Percentiles rank a stretch among this genome's conserved stretches.
Conservation (phyloP, 2,329 filamentous ascomycete genomes). For the Ophiostoma ulmi region DNA sequence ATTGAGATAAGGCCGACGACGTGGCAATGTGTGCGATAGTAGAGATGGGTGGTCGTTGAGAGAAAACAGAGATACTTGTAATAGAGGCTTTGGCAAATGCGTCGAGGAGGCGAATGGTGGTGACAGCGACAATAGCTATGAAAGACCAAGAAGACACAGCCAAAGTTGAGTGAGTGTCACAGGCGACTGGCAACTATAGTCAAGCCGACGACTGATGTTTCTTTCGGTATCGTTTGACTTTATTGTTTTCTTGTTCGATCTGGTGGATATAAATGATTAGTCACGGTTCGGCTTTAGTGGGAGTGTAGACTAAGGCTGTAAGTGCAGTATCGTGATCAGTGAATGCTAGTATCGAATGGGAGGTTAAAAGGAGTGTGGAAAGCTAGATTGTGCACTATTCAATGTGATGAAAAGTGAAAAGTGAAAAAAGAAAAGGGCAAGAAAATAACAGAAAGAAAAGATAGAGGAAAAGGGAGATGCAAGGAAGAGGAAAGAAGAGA, state of each 20-base stretch:
- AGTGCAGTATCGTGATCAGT: background rate
- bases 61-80: background rate
- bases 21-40: background rate
- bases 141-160: background rate
- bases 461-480: background rate
- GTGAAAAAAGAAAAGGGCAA: too few relatives aligned
- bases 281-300: background rate
- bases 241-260: background rate
- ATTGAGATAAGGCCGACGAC: constrained; percentile 2
- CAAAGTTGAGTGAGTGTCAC: background rate
- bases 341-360: background rate
- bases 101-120: background rate
- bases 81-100: background rate
- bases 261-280: background rate
- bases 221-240: background rate
- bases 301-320: background rate
- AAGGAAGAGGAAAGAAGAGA: background rate
- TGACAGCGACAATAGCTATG: background rate
- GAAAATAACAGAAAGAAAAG: background rate
- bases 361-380: background rate
- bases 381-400: background rate
- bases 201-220: background rate
- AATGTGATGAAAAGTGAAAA: background rate
- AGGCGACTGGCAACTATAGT: background rate
- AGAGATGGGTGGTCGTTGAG: background rate